Conservation (phyloP, 2,329 filamentous ascomycete genomes). For the Fusarium lateritium region DNA sequence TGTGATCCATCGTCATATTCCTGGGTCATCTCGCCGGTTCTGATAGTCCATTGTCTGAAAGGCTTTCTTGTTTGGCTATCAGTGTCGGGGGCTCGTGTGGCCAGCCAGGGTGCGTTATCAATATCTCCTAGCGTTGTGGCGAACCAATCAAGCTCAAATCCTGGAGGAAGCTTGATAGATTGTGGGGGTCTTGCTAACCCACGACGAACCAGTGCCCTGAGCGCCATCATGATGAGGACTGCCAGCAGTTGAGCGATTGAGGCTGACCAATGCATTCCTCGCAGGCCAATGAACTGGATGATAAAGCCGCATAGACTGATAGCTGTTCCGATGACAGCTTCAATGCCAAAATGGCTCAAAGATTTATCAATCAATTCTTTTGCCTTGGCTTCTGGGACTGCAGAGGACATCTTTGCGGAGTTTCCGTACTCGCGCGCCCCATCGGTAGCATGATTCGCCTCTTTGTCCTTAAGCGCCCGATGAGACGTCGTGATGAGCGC, state of each 20-base stretch:
- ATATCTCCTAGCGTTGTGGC: not conserved
- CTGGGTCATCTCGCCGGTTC: too few relatives aligned
- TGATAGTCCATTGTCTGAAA: too few relatives aligned
- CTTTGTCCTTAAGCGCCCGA: not conserved
- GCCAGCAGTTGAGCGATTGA: not conserved
- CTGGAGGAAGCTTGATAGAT: not conserved
- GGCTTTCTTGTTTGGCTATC: too few relatives aligned
- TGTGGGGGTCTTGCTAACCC: too few relatives aligned
- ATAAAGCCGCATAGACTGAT: not conserved
- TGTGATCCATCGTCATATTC: too few relatives aligned
- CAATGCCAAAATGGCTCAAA: too few relatives aligned
- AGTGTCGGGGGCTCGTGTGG: too few relatives aligned
- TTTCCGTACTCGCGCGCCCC: too few relatives aligned
- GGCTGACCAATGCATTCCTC: not conserved
- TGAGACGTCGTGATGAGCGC: not conserved
- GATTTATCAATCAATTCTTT: too few relatives aligned
- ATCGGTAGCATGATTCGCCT: too few relatives aligned
- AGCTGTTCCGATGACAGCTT: rapidly evolving
- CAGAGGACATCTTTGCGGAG: too few relatives aligned
- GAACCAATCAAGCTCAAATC: not conserved
- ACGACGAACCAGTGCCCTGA: not conserved
- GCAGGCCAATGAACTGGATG: not conserved
- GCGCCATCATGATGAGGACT: not conserved
- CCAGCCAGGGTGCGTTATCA: not conserved
- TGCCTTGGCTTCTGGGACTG: too few relatives aligned